Conservation (phyloP, 2,329 filamentous ascomycete genomes). For the Fusarium armeniacum region DNA sequence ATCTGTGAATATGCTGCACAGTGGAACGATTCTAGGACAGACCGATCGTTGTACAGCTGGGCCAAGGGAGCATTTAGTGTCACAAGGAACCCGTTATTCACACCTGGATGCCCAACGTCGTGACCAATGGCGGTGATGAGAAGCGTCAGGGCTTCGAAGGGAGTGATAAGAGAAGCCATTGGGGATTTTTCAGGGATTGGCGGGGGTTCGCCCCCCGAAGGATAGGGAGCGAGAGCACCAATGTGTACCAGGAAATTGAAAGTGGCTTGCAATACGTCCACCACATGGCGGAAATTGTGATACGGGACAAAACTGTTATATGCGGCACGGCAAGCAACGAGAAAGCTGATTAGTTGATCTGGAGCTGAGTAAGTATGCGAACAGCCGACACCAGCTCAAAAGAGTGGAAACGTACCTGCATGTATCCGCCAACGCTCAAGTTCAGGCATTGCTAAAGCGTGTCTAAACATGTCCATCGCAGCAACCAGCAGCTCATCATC, state of each 20-base stretch:
- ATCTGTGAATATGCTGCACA: slow-evolving; percentile 98
- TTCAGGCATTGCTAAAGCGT: slow-evolving; percentile 85
- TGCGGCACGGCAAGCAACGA: slow-evolving; percentile 89
- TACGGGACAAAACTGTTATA: slow-evolving; percentile 98
- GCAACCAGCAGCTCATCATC: slow-evolving; percentile 92
- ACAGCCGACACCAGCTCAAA: slow-evolving; percentile 20
- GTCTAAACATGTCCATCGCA: slow-evolving; percentile 89
- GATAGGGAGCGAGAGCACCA: slow-evolving; percentile 79
- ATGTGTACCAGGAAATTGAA: slow-evolving; percentile 91
- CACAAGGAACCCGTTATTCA: slow-evolving; percentile 97
- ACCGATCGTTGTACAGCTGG: slow-evolving; percentile 96
- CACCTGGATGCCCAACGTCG: slow-evolving; percentile 96
- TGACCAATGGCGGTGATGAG: slow-evolving; percentile 97
- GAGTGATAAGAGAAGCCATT: slow-evolving; percentile 81
- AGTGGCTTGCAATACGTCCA: slow-evolving; percentile 93
- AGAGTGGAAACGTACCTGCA: slow-evolving; percentile 70
- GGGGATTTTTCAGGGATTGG: slow-evolving; percentile 66
- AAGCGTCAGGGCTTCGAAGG: slow-evolving; percentile 89
- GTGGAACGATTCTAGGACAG: slow-evolving; percentile 96
- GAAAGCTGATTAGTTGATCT: slow-evolving; percentile 87
- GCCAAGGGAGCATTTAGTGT: slow-evolving; percentile 93
- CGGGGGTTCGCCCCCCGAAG: slow-evolving; percentile 53
- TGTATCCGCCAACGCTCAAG: slow-evolving; percentile 84
- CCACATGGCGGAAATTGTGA: slow-evolving; percentile 97
- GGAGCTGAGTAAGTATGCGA: slow-evolving; percentile 57